Conservation (phyloP, 164 flowering plant genomes). For the Warburgia ugandensis region DNA sequence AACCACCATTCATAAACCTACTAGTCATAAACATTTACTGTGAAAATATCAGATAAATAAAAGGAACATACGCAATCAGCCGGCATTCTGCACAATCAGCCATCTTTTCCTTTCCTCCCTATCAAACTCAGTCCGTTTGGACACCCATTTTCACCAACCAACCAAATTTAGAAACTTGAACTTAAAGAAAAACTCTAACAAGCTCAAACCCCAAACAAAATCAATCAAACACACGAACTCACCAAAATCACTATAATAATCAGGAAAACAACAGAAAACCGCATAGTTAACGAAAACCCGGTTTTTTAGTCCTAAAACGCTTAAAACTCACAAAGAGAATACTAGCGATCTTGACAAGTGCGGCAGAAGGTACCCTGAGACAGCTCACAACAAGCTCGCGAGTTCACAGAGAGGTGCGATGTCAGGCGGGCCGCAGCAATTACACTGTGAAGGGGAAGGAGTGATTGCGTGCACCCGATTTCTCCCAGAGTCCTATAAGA, state of each 20-base stretch:
- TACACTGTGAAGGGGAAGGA: constrained; percentile 51
- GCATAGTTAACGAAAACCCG: neutral
- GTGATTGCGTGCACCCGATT: constrained; percentile 62
- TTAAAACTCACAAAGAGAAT: constrained; percentile 79
- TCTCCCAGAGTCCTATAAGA: constrained; percentile 53
- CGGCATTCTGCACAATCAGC: too few relatives aligned
- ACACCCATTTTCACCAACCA: constrained; percentile 30
- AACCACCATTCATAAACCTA: too few relatives aligned
- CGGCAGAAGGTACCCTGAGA: constrained; percentile 91
- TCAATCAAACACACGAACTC: neutral
- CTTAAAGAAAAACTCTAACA: neutral
- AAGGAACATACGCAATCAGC: too few relatives aligned
- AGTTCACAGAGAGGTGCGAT: constrained; percentile 51
- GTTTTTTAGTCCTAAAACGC: neutral
- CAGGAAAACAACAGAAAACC: neutral
- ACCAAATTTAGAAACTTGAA: constrained; percentile 8
- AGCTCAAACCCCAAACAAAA: neutral
- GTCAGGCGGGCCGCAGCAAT: constrained; percentile 42
- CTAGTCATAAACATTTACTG: too few relatives aligned
- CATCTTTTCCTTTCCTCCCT: constrained; percentile 50
- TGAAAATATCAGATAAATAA: too few relatives aligned
- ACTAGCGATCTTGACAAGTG: constrained; percentile 98
- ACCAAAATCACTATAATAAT: neutral
- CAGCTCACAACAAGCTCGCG: constrained; percentile 80
- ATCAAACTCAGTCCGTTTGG: constrained; percentile 49